phyloP scores from a whole-genome alignment of 768 basidiomycete species.

The Tulasnella sp. region DNA sequence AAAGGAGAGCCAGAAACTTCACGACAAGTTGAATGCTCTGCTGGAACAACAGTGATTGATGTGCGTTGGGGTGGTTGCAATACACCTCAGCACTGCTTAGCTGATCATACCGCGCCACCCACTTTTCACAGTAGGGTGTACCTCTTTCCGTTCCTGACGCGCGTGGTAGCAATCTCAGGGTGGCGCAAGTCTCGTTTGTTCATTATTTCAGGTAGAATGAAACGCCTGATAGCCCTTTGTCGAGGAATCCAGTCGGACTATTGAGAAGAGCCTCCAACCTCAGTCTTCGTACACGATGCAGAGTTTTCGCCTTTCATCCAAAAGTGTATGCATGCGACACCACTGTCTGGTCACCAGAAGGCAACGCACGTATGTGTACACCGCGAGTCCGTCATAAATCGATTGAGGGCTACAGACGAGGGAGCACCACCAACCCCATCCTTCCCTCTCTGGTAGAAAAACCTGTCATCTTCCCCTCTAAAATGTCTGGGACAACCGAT shows the following conservation, averaged over 20 bases:
- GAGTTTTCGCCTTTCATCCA: background rate
- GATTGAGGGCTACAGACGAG: background rate
- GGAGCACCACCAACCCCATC: background rate
- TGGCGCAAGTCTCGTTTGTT: background rate
- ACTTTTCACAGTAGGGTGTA: background rate
- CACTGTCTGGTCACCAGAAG: background rate
- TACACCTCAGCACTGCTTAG: background rate
- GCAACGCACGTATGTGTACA: background rate
- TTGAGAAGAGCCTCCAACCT: background rate
- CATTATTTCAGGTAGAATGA: background rate
- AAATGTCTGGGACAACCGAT: too few relatives aligned
- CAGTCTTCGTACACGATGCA: background rate
- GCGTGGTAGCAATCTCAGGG: background rate
- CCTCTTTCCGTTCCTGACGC: background rate
- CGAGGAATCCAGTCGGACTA: background rate
- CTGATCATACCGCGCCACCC: background rate
- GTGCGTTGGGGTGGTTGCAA: background rate
- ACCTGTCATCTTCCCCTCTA: background rate
- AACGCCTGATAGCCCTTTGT: background rate
- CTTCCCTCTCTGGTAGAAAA: background rate
- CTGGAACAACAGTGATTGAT: background rate
- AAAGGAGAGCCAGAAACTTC: background rate
- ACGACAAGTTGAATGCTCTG: background rate
- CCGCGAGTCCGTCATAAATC: background rate
- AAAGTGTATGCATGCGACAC: background rate